A percentile compares a stretch with the other conserved stretches of the same genome.
Conservation (phyloP, 495 filamentous ascomycete genomes). For the Achaetomiella virescens region DNA sequence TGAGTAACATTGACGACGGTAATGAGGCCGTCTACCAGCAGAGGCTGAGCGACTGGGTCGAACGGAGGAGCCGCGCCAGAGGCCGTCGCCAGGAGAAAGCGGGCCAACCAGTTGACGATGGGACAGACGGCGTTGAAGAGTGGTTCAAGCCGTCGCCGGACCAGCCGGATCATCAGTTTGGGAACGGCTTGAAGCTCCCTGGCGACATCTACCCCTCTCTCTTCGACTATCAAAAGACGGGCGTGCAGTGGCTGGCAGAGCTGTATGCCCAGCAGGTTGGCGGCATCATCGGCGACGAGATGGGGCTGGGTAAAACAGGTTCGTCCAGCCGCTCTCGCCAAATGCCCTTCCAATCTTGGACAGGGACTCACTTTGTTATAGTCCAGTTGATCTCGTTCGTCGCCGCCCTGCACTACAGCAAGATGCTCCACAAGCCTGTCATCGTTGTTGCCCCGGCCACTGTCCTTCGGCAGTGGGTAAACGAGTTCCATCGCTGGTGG, state of each 20-base stretch:
- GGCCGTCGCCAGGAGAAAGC: conserved; percentile 35
- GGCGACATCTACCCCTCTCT: conserved; percentile 86
- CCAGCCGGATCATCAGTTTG: conserved; percentile 62
- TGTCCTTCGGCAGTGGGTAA: conserved; percentile 93
- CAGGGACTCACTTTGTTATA: not conserved
- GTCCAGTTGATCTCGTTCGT: conserved; percentile 88
- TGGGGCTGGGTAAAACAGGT: conserved; percentile 89
- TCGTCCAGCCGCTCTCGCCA: not conserved
- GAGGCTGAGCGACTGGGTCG: conserved; percentile 69
- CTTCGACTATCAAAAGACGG: conserved; percentile 93
- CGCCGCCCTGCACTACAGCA: conserved; percentile 84
- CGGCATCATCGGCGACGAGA: conserved; percentile 94
- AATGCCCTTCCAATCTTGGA: not conserved
- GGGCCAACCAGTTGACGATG: conserved; percentile 27
- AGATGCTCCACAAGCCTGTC: conserved; percentile 71
- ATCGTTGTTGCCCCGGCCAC: conserved; percentile 91
- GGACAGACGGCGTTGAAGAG: conserved; percentile 53
- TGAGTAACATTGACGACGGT: conserved; percentile 81
- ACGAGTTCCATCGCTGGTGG: conserved; percentile 98
- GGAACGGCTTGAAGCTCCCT: conserved; percentile 71
- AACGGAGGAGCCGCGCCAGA: conserved; percentile 61
- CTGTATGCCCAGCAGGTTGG: conserved; percentile 82
- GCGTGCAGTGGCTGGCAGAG: conserved; percentile 95
- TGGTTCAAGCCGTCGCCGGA: conserved; percentile 84
- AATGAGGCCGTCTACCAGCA: conserved; percentile 77